These are phyloP conservation scores for Neoscytalidium dimidiatum DNA, from an alignment of 2,329 filamentous ascomycete genomes.

Conservation along the genomic window DNA sequence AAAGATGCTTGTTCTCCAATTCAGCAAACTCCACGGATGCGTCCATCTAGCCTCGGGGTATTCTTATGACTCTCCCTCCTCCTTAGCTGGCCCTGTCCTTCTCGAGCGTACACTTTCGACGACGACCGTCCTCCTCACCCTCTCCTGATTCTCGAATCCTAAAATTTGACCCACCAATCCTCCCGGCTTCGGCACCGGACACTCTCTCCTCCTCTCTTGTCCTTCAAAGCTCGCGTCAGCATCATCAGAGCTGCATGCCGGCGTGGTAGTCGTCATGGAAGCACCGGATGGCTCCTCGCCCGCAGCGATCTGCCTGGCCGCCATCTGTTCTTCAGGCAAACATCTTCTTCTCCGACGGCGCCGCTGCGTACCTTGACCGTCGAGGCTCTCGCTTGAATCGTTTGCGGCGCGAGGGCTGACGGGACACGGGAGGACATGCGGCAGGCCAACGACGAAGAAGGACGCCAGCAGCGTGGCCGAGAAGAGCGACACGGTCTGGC, in stretches of 20 bases:
- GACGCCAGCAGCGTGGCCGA: slow-evolving; percentile 86
- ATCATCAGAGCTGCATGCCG: slow-evolving; percentile 24
- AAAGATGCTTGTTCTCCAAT: not conserved
- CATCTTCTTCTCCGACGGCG: slow-evolving; percentile 41
- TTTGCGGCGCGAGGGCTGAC: slow-evolving; percentile 73
- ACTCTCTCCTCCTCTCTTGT: slow-evolving; percentile 58
- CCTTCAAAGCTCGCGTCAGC: slow-evolving; percentile 7
- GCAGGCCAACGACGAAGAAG: slow-evolving; percentile 88
- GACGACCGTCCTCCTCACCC: slow-evolving; percentile 21
- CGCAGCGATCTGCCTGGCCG: slow-evolving; percentile 23
- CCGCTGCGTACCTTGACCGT: slow-evolving; percentile 29
- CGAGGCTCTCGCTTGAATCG: slow-evolving; percentile 31
- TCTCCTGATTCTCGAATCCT: slow-evolving; percentile 59
- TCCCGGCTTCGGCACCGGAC: slow-evolving; percentile 87
- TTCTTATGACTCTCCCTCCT: slow-evolving; percentile 8
- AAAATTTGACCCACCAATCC: slow-evolving; percentile 75
- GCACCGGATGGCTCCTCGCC: slow-evolving; percentile 26
- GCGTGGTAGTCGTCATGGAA: not conserved
- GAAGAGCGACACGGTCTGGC: slow-evolving; percentile 92
- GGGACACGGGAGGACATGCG: slow-evolving; percentile 89
- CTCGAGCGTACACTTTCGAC: slow-evolving; percentile 21
- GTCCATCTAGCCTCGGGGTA: not conserved
- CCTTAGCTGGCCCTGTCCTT: slow-evolving; percentile 16
- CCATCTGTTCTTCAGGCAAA: slow-evolving; percentile 22
- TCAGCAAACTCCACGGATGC: not conserved